Evolutionary conservation across 306 rosid genomes (phyloP), one percentile per base, ranked within the genome.

Genomic region (Benincasa hispida): DNA sequence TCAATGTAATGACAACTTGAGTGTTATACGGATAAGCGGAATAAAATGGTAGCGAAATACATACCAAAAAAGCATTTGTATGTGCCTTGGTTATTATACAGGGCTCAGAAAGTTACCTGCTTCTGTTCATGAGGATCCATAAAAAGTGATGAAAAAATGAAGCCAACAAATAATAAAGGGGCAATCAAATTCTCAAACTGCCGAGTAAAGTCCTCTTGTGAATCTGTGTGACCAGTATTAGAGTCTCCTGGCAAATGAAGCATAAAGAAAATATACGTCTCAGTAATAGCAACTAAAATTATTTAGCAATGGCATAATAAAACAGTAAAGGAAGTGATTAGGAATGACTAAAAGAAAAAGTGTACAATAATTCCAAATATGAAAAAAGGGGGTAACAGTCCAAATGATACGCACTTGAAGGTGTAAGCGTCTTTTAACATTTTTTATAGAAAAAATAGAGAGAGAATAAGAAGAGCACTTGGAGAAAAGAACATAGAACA

Each of bases 231-330:
- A 47, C 88, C 97, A 1, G 91, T 69, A 74, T 87, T 86, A 1
- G 98, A 88, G 19, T 84, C 92, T 17, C 89, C 98, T 93, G 89
- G 78, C 82, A 85, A 48, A 42, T 35, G 50, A 65, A 65, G 17
- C 72, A 65, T 65, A 11, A 63, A 34, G n/a, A n/a, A 37, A 65
- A 65, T 2, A 37, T 17, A 62, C 10, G 50, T 73, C 27, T 19
- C 17, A 18, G 54, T 18, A 18, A 72, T 48, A 72, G 8, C 45
- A 28, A 30, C n/a, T 22, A 72, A 28, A 27, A 45, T 41, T 47
- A 25, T 39, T 72, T 32, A 50, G 73, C 76, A 47, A 51, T 47
- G 60, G 13, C 56, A 17, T 72, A 47, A 48, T 72, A 18, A 8
- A 45, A 18, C 17, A 32, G 22, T 56, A 3, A 1, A 56, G 30